Base-by-base conservation (phyloP, 441 rosid genomes). In the Jatropha podagrica region DNA sequence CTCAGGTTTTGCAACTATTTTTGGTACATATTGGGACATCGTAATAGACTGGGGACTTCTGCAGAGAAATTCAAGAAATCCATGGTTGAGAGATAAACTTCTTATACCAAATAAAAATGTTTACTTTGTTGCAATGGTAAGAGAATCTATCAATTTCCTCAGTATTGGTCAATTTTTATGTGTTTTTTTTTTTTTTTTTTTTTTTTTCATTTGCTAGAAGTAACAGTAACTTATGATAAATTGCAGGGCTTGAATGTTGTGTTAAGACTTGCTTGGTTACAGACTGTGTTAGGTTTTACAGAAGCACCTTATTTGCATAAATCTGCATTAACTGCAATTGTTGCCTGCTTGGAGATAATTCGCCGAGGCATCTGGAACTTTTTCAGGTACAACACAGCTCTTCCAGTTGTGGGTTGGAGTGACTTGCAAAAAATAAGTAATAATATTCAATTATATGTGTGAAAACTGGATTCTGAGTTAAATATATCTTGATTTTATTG, bases 351-450 rank as follows among this genome's bases (percentile, higher is more conserved):
- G 77, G 98, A 94, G 88, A 92, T 92, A 68, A 54, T 92, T 68
- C 92, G 98, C 14, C 94, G 97, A 14, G 97, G 98, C 67, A 89
- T 94, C 49, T 94, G 97, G 97, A 92, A 91, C 79, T 94, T 94
- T 76, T 92, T 94, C 88, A 92, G 97, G 98, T 90, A 81, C 66
- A 56, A 5, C 41, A 12, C 0, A 63, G 17, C 14, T 63, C 41
- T 12, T 37, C 49, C 18, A 37, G 11, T 11, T 46, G 11, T 3
- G 49, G 23, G 12, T 11, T 41, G 7, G 40, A 69, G 62, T 18
- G 27, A 11, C 18, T 38, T 9, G 4, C 10, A 20, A 54, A 37
- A 69, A 15, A 2, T 55, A 65, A 49, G 56, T n/a, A 52, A 15
- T 17, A 17, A 15, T 17, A 17, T 52, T 52, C 17, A 52, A 52